Base-by-base conservation (phyloP, 768 basidiomycete species). In the Asterophora parasitica region DNA sequence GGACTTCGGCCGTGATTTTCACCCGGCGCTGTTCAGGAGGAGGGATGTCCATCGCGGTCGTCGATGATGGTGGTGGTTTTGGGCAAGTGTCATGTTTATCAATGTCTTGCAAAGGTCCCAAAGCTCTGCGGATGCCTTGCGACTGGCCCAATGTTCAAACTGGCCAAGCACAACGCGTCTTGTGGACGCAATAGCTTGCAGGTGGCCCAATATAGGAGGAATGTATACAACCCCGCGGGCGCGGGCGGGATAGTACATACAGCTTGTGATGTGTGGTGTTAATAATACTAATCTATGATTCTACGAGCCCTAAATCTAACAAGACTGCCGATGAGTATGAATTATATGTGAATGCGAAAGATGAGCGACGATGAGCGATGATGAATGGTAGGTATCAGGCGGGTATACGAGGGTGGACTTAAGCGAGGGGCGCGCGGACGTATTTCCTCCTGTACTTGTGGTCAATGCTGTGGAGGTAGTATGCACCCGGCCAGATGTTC, bases 401-500 rank as follows among this genome's bases (percentile, higher is more conserved):
- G 40, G 46, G 42, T 53, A 54, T 58, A 61, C 45, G 48, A 31
- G n/a, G 36, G 28, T 12, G 11, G 9, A n/a, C 42, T 67, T 56
- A 73, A 50, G 66, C 71, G 15, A 66, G 31, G 27, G 75, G 74
- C 19, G 75, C 73, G 34, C 71, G 66, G 50, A 74, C 68, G 69
- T 99, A 99, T 66, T 87, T 92, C 63, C 96, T 80, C 59, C 96
- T 77, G 81, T 85, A 93, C 70, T 93, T 93, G 59, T 75, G 71
- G 70, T 98, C 96, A 59, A 95, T 85, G 62, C 75, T 79, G 53
- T 85, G 84, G 56, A 99, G 87, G 78, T 97, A 98, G 74, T 86
- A 98, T 15, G 86, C 75, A 37, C 93, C 93, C 3, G 88, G 85
- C 88, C 91, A 93, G 66, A 99, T 86, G 77, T 96, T 87, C 52